phyloP scores from a whole-genome alignment of 495 filamentous ascomycete species.

The Penicillium roqueforti region DNA sequence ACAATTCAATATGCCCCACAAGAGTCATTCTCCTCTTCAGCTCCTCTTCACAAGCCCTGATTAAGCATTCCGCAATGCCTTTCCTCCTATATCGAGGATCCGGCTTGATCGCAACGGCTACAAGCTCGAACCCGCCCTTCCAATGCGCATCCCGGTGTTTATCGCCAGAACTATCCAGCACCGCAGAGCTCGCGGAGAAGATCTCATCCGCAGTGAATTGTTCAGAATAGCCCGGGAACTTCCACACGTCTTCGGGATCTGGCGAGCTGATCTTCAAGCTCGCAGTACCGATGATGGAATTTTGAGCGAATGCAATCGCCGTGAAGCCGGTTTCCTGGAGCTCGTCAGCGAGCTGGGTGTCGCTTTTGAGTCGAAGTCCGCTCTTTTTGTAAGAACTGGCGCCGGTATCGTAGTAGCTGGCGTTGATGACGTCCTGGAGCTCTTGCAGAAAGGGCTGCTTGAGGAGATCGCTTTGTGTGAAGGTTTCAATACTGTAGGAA shows the following conservation, averaged over 20 bases:
- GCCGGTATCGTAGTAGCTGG: neutral
- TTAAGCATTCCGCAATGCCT: neutral
- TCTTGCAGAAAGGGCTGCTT: neutral
- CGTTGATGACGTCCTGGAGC: neutral
- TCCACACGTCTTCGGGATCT: neutral
- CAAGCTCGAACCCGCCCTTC: neutral
- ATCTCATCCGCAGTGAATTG: neutral
- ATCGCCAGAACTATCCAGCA: neutral
- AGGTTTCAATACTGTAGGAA: neutral
- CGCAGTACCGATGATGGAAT: neutral
- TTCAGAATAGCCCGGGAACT: neutral
- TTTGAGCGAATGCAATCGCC: neutral
- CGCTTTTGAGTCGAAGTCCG: neutral
- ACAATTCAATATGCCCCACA: neutral
- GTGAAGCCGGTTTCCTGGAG: neutral
- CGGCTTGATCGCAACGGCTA: neutral
- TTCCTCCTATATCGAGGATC: neutral
- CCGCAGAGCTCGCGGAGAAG: neutral
- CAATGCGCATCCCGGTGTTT: neutral
- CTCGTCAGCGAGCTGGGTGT: neutral
- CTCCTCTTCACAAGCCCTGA: neutral
- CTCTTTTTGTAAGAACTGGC: neutral
- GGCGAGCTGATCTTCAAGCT: neutral
- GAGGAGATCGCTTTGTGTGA: neutral
- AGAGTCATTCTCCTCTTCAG: neutral